A percentile compares a stretch with the other conserved stretches of the same genome.
These are phyloP conservation scores for Talaromyces albobiverticillius DNA, from an alignment of 2,329 filamentous ascomycete genomes.

Conservation along the genomic window DNA sequence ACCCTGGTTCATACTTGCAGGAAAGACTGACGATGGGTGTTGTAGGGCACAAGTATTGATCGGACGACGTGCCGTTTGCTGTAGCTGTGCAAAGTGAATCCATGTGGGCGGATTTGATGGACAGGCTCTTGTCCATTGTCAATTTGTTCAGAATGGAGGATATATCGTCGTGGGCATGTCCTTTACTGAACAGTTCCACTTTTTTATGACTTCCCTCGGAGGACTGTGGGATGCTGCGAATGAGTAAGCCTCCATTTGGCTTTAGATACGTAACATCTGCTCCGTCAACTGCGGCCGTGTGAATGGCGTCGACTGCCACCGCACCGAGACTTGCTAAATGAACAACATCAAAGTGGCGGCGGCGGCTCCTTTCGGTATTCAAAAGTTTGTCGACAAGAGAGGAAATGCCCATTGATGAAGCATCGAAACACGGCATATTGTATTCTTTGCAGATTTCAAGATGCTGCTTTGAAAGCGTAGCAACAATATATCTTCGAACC, in stretches of 20 bases:
- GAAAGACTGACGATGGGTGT: neutral
- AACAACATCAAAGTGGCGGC: neutral
- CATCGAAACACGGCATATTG: conserved; percentile 1
- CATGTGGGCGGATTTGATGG: too few species aligned
- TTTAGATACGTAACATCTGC: neutral
- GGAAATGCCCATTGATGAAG: neutral
- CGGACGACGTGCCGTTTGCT: neutral
- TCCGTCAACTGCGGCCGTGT: neutral
- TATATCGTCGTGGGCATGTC: neutral
- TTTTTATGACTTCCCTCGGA: neutral
- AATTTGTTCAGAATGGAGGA: neutral
- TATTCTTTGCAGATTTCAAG: conserved; percentile 1
- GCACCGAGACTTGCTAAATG: neutral
- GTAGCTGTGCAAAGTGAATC: neutral
- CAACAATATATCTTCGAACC: neutral
- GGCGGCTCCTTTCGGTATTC: neutral
- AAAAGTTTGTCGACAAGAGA: neutral
- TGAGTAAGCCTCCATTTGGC: neutral
- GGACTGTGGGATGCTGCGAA: neutral
- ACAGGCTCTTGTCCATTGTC: neutral
- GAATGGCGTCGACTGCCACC: neutral
- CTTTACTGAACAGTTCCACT: neutral
- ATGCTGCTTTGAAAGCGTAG: neutral
- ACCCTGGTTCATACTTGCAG: neutral
- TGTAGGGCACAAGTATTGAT: neutral